Conservation (phyloP, 2,329 filamentous ascomycete genomes). For the Botrytis medusae region DNA sequence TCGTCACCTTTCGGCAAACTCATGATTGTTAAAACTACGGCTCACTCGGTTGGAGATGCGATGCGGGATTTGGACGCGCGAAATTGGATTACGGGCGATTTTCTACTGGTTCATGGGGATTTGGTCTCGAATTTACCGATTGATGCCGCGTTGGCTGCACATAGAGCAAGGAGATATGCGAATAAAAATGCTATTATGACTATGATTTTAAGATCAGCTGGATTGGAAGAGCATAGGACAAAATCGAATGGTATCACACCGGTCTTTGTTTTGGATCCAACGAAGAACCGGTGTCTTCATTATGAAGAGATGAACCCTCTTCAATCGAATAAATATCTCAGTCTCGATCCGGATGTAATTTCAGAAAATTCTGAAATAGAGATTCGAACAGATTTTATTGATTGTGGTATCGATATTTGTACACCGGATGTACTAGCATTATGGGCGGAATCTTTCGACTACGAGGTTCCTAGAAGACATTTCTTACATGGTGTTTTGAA, state of each 20-base stretch:
- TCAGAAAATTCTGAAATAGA: conserved; percentile 73
- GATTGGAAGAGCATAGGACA: conserved; percentile 67
- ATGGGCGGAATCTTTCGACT: conserved; percentile 98
- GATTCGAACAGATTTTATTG: conserved; percentile 82
- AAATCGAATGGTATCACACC: conserved; percentile 74
- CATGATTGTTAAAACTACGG: conserved; percentile 81
- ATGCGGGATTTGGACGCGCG: conserved; percentile 91
- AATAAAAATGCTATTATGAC: conserved; percentile 99
- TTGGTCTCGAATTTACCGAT: conserved; percentile 86
- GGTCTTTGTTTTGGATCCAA: conserved; percentile 82
- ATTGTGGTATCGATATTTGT: conserved; percentile 95
- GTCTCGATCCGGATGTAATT: conserved; percentile 77
- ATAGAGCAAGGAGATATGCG: conserved; percentile 75
- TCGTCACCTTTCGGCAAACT: conserved; percentile 71
- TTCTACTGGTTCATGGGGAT: conserved; percentile 89
- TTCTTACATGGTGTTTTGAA: conserved; percentile 92
- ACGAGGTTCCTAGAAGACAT: conserved; percentile 82
- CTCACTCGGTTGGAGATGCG: conserved; percentile 86
- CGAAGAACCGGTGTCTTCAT: conserved; percentile 78
- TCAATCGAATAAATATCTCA: conserved; percentile 63
- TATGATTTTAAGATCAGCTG: conserved; percentile 80
- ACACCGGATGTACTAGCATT: conserved; percentile 91
- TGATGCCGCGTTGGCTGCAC: conserved; percentile 73
- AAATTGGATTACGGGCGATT: conserved; percentile 83
- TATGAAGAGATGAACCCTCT: conserved; percentile 86